Base-by-base conservation (phyloP, 2,329 filamentous ascomycete genomes). In the Cadophora gregata region DNA sequence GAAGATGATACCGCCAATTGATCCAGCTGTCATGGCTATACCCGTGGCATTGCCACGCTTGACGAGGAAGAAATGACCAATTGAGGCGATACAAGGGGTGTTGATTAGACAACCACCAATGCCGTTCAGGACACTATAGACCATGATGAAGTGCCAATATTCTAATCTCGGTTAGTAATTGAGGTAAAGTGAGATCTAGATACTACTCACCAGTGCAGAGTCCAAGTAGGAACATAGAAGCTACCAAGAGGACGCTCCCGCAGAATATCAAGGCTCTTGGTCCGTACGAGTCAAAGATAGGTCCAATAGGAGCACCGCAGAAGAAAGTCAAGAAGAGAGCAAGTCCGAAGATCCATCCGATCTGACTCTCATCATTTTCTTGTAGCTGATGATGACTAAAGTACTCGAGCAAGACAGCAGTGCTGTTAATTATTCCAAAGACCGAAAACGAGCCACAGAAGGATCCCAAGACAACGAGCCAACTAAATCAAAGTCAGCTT, bases 121-220 rank as follows among this genome's bases (percentile, higher is more conserved):
- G 12, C 89, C 89, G 59, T 86, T 86, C 0, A 91, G 77, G 1
- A 91, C 78, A 27, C 87, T 86, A 68, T 90, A 89, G 14, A 85
- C 83, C 59, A 92, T 76, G 77, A 92, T 85, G 77, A 91, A 91
- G 63, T 92, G 88, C 86, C 87, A 91, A 75, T 90, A 90, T 73
- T 85, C 76, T 80, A 67, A 14, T 72, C 58, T 70, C 62, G 53
- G 48, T 63, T 45, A 36, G 24, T 3, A 16, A 16, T 12, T 12
- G 29, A 36, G 14, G 19, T 16, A 24, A 27, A 21, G 42, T 25
- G n/a, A 27, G 16, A 45, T 31, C 10, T 2, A 12, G 45, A 66
- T 24, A 19, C 24, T 14, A 78, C 78, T 69, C 73, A 82, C 81
- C 69, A 10, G 83, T 86, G 73, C 88, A 91, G 21, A 87, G 76